Base-by-base conservation (phyloP, 1,284 basidiomycete genomes). In the Cronartium quercuum region DNA sequence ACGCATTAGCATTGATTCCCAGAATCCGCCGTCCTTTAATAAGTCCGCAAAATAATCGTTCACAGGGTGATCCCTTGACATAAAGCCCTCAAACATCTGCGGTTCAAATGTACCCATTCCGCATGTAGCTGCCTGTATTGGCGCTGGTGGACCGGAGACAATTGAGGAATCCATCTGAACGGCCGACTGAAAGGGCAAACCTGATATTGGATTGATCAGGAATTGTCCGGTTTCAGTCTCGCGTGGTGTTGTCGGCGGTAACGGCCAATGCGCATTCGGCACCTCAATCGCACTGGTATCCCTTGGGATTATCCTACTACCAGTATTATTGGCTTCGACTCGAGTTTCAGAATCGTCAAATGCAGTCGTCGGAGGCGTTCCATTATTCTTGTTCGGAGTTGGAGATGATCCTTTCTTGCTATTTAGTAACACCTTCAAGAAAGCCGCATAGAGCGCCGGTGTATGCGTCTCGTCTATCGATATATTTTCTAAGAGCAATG, bases 361-460 rank as follows among this genome's bases (percentile, higher is more conserved):
- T n/a, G 10, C n/a, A 10, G 44, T 10, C 10, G 44, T 47, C 10
- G 44, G 44, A n/a, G n/a, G n/a, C n/a, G n/a, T n/a, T n/a, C n/a
- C n/a, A n/a, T n/a, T n/a, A n/a, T n/a, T n/a, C n/a, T 55, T 24
- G n/a, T 55, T 55, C 6, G 51, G 51, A 10, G 51, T 21, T 29
- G 58, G 24, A 5, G 58, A 61, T 34, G 58, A 61, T 61, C 35
- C 58, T 37, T 5, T 61, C 35, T 61, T 61, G 35, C 35, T 61
- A 61, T 61, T 61, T 37, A 84, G 80, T 64, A 84, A 87, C 12
- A 91, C 91, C 6, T 90, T 88, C 34, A 95, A 85, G 84, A 95
- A 94, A 15, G 87, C 85, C 78, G 89, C 89, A 83, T 96, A 95
- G 69, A 95, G 85, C 5, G 90, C 88, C 0, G 91, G 91, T 0